Evolutionary conservation across 495 filamentous ascomycete genomes (phyloP).

Genomic region (Trichoderma reesei): DNA sequence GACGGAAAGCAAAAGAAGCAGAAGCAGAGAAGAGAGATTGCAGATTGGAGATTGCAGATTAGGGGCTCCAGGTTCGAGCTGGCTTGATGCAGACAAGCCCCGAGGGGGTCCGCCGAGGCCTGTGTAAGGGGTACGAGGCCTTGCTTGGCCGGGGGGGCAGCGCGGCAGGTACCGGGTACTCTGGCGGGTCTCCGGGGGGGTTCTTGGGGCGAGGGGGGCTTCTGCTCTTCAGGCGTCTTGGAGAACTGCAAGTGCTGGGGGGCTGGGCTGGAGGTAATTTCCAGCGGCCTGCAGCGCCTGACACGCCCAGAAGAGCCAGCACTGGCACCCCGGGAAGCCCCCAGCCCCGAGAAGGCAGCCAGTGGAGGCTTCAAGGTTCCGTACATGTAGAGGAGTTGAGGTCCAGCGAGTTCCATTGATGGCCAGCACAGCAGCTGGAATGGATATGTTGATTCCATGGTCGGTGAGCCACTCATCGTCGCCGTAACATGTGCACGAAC

Average conservation of each 20-base stretch:
- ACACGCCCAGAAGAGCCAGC: neutral
- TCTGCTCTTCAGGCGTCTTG: neutral
- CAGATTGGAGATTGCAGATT: too few species aligned
- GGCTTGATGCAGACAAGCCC: slow-evolving; percentile 3
- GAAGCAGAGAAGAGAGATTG: too few species aligned
- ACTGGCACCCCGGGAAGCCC: neutral
- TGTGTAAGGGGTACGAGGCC: slow-evolving; percentile 3
- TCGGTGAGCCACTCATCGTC: too few species aligned
- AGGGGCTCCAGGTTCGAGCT: neutral
- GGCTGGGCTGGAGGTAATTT: slow-evolving; percentile 6
- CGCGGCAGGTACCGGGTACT: neutral
- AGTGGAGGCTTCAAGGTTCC: too few species aligned
- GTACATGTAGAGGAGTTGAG: too few species aligned
- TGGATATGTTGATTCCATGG: too few species aligned
- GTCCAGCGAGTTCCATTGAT: too few species aligned
- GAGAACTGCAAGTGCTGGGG: too few species aligned
- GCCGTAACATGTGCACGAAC: too few species aligned
- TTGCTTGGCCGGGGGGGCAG: slow-evolving; percentile 5
- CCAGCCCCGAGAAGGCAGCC: too few species aligned
- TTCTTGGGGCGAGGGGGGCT: too few species aligned
- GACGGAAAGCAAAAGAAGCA: neutral
- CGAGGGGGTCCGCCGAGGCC: neutral
- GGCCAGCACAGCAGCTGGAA: too few species aligned
- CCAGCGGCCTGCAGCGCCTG: neutral
- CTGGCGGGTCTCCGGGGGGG: neutral